phyloP scores from a whole-genome alignment of 495 filamentous ascomycete species.

The Recurvomyces mirabilis region DNA sequence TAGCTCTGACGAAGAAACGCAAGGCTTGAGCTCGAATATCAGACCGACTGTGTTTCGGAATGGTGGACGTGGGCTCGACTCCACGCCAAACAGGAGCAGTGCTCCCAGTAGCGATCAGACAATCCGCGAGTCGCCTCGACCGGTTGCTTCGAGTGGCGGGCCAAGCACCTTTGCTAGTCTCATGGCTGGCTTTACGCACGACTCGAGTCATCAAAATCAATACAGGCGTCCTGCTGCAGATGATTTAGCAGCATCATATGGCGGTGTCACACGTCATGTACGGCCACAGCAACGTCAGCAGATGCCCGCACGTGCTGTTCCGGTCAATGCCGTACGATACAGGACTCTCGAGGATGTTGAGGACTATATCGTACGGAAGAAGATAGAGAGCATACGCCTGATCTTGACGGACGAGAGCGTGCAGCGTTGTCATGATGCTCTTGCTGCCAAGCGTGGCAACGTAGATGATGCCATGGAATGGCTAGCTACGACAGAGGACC shows the following conservation, averaged over 20 bases:
- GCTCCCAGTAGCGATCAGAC: not conserved
- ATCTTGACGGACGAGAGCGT: conserved; percentile 44
- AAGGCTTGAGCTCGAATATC: conserved; percentile 24
- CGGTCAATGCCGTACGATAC: conserved; percentile 25
- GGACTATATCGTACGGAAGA: conserved; percentile 40
- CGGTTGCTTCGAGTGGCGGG: no score
- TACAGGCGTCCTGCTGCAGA: no score
- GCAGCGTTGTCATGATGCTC: conserved; percentile 39
- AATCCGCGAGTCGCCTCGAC: conserved; percentile 15
- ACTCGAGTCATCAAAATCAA: no score
- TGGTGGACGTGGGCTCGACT: conserved; percentile 15
- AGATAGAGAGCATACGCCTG: conserved; percentile 43
- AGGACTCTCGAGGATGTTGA: conserved; percentile 41
- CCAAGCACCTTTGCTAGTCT: conserved; percentile 5
- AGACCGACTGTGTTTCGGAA: conserved; percentile 26
- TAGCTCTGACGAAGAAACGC: conserved; percentile 22
- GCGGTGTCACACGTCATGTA: conserved; percentile 26
- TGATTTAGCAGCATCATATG: conserved; percentile 37
- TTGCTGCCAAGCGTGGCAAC: conserved; percentile 42
- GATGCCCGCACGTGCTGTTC: conserved; percentile 44
- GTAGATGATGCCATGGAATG: conserved; percentile 47
- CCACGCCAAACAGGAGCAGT: conserved; percentile 13
- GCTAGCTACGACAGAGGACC: conserved; percentile 19
- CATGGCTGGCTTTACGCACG: conserved; percentile 13
- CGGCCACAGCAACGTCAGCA: conserved; percentile 35